Conservation (phyloP, 441 rosid genomes). For the Populus hybrid region DNA sequence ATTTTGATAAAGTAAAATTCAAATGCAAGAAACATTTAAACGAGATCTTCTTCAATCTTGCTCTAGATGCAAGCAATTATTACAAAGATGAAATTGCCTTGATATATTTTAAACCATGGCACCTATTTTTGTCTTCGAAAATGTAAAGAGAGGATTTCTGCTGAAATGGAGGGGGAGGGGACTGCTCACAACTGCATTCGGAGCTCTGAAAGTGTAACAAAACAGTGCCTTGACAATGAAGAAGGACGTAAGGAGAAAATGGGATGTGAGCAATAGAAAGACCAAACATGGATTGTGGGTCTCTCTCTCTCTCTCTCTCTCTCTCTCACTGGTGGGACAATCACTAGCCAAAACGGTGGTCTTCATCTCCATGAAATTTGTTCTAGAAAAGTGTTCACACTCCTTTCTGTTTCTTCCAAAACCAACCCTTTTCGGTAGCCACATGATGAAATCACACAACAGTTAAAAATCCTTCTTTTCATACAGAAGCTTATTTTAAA, state of each 20-base stretch:
- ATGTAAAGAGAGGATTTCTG: neutral
- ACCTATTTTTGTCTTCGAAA: neutral
- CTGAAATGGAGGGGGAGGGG: neutral
- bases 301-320: constrained; percentile 11
- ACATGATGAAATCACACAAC: constrained; percentile 15
- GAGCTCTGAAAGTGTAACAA: constrained; percentile 22
- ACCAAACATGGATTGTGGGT: constrained; percentile 25
- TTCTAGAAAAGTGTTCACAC: constrained; percentile 23
- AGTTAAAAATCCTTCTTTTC: constrained; percentile 1
- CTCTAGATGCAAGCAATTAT: constrained; percentile 22
- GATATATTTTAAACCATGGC: neutral
- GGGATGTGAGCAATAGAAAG: constrained; percentile 25
- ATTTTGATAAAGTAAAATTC: neutral
- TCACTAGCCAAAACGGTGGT: constrained; percentile 17
- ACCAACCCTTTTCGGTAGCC: neutral
- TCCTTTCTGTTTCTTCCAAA: constrained; percentile 19
- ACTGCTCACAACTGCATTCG: constrained; percentile 20
- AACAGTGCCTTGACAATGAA: constrained; percentile 17
- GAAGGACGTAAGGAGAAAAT: constrained; percentile 17
- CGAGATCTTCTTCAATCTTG: neutral
- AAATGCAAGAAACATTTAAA: neutral
- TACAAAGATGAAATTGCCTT: neutral
- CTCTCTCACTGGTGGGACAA: constrained; percentile 7
- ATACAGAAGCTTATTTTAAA: neutral
- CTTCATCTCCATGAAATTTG: constrained; percentile 21